A percentile compares a stretch with the other conserved stretches of the same genome.
Evolutionary conservation across 257 asterid genomes (phyloP).

Genomic region (Oldenlandia corymbosa): DNA sequence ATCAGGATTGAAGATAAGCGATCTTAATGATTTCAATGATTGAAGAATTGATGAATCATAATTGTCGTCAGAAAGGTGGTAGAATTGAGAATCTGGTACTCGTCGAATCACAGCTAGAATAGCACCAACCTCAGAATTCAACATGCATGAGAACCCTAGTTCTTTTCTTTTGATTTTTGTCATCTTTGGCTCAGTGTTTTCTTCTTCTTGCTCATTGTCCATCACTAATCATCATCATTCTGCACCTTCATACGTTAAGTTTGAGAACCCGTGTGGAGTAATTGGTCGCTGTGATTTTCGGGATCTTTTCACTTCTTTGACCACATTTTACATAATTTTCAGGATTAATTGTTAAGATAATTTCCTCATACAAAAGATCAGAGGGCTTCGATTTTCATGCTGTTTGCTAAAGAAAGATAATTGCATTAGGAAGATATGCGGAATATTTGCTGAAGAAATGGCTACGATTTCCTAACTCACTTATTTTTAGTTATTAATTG

Average conservation of each 20-base stretch:
- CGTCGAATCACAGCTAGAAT: constrained; percentile 82
- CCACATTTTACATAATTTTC: constrained; percentile 6
- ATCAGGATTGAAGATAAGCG: constrained; percentile 67
- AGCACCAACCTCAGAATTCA: constrained; percentile 85
- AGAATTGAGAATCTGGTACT: constrained; percentile 42
- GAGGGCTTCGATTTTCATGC: too few species aligned
- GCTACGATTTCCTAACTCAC: constrained; percentile 13
- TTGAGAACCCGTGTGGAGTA: neutral
- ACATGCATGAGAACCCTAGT: constrained; percentile 80
- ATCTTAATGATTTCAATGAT: constrained; percentile 60
- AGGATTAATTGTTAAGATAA: too few species aligned
- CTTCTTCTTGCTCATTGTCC: constrained; percentile 41
- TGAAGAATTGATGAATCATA: constrained; percentile 49
- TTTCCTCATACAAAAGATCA: too few species aligned
- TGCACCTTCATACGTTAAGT: neutral
- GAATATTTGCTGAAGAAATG: constrained; percentile 32
- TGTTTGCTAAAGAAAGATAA: neutral
- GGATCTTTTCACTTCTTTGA: neutral
- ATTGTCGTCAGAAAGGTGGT: constrained; percentile 48
- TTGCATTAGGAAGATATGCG: constrained; percentile 23
- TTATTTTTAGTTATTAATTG: neutral
- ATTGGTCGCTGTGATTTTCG: constrained; percentile 6
- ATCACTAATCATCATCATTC: constrained; percentile 18
- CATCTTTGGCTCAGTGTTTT: constrained; percentile 21
- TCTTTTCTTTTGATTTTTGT: constrained; percentile 50